phyloP scores from a whole-genome alignment of 2,329 filamentous ascomycete genomes.

The Arthrocladium fulminans region DNA sequence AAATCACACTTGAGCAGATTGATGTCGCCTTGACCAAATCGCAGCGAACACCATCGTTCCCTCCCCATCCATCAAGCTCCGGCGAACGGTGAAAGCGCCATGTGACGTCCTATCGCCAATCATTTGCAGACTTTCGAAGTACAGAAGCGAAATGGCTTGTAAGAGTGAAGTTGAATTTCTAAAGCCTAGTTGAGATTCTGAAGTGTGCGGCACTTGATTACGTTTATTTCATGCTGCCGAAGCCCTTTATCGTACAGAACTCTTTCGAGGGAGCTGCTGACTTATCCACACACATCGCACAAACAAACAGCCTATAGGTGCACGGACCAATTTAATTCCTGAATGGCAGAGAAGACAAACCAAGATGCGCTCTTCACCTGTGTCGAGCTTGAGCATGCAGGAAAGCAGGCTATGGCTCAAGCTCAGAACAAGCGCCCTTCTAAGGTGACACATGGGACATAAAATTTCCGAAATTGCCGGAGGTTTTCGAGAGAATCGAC shows the following conservation, averaged over 20 bases:
- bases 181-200: slow-evolving; percentile 58
- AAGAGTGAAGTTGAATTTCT: slow-evolving; percentile 68
- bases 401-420: too few species aligned
- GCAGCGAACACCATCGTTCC: slow-evolving; percentile 65
- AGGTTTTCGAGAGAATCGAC: too few species aligned
- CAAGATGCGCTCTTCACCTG: too few species aligned
- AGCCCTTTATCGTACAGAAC: slow-evolving; percentile 24
- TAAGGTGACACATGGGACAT: too few species aligned
- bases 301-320: too few species aligned
- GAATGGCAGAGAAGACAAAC: too few species aligned
- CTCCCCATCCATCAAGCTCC: slow-evolving; percentile 49
- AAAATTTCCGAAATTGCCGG: too few species aligned
- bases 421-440: too few species aligned
- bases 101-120: slow-evolving; percentile 45
- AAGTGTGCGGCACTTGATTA: slow-evolving; percentile 45
- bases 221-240: slow-evolving; percentile 62
- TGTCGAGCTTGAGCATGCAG: too few species aligned
- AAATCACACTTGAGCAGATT: slow-evolving; percentile 62
- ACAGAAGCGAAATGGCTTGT: slow-evolving; percentile 81
- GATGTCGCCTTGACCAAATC: slow-evolving; percentile 56
- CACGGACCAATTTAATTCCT: too few species aligned
- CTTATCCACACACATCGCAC: too few species aligned
- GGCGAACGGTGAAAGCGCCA: slow-evolving; percentile 32
- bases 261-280: slow-evolving; percentile 17
- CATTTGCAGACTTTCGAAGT: slow-evolving; percentile 52